Evolutionary conservation across 192 early-diverging fungal species (phyloP).

Genomic region (Powellomyces hirtus): DNA sequence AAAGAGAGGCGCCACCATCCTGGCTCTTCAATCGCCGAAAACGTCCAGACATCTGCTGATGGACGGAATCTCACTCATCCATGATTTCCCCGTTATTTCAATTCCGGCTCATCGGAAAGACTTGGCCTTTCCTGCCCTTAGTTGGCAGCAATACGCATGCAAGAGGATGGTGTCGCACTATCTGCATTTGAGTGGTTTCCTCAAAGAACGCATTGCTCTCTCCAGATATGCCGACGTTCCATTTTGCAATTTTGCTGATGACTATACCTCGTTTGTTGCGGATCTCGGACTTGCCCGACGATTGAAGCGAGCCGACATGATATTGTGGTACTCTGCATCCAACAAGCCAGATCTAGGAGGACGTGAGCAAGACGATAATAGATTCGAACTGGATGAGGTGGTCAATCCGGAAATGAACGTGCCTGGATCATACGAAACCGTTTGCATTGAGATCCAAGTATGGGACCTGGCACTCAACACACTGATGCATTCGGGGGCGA

Average conservation of each 20-base stretch:
- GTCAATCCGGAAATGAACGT: constrained; percentile 71
- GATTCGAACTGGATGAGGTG: constrained; percentile 51
- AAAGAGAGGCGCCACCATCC: constrained; percentile 62
- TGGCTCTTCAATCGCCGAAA: constrained; percentile 71
- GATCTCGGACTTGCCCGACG: constrained; percentile 84
- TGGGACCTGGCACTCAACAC: constrained; percentile 81
- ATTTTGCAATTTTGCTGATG: constrained; percentile 82
- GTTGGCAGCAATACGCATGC: constrained; percentile 76
- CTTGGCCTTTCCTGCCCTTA: constrained; percentile 70
- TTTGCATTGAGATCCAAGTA: constrained; percentile 83
- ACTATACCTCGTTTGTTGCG: constrained; percentile 75
- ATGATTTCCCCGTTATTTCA: constrained; percentile 68
- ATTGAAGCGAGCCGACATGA: constrained; percentile 72
- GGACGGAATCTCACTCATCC: constrained; percentile 50
- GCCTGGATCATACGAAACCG: constrained; percentile 73
- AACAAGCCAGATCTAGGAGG: constrained; percentile 86
- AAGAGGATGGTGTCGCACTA: constrained; percentile 76
- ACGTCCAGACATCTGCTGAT: constrained; percentile 40
- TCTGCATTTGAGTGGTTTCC: constrained; percentile 69
- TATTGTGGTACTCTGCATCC: constrained; percentile 88
- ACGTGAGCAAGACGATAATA: constrained; percentile 74
- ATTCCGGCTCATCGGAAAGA: constrained; percentile 73
- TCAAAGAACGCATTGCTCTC: constrained; percentile 70
- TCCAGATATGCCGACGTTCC: constrained; percentile 84
- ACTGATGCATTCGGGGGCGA: constrained; percentile 68